Base-by-base conservation (phyloP, 148 eudicot species). In the Silene latifolia region DNA sequence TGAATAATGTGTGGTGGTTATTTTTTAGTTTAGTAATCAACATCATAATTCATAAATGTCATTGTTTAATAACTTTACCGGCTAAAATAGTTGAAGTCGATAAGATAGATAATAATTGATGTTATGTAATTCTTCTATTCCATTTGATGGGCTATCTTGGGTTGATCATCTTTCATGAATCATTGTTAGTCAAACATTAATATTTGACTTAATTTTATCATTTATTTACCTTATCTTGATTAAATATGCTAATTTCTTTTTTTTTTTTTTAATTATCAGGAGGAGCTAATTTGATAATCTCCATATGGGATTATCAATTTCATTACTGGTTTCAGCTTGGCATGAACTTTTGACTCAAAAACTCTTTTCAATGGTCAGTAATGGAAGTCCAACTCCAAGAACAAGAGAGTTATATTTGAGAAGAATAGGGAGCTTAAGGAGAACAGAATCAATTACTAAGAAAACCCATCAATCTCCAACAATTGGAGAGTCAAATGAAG, bases 241-340 rank as follows among this genome's bases (percentile, higher is more conserved):
- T 17, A 23, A 20, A 20, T 60, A 0, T 20, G 25, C 64, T 60
- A 60, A n/a, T 60, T 60, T 20, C n/a, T n/a, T 10, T 8, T 20
- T 25, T 0, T 2, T 3, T 65, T 35, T 6, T 29, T 65, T 65
- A 24, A 17, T 29, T 0, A 29, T 65, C 44, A 65, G 44, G 11
- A 65, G 69, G 48, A n/a, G 20, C 3, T 32, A 32, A 47, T 5
- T 51, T 42, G 20, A 0, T 32, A 32, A 47, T 5, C 60, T 42
- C 29, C 75, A 44, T 9, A 82, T 88, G 87, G 89, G 87, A 51
- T 74, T 86, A 67, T 88, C 89, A 21, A 32, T 85, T 21, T 89
- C 88, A 10, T 72, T 85, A 42, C 79, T 87, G 44, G 59, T 80
- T 23, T 89, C 92, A 66, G 87, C 87, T 32, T 83, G 90, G 90